Conservation (phyloP, 768 basidiomycete genomes). For the Macrolepiota fuliginosa region DNA sequence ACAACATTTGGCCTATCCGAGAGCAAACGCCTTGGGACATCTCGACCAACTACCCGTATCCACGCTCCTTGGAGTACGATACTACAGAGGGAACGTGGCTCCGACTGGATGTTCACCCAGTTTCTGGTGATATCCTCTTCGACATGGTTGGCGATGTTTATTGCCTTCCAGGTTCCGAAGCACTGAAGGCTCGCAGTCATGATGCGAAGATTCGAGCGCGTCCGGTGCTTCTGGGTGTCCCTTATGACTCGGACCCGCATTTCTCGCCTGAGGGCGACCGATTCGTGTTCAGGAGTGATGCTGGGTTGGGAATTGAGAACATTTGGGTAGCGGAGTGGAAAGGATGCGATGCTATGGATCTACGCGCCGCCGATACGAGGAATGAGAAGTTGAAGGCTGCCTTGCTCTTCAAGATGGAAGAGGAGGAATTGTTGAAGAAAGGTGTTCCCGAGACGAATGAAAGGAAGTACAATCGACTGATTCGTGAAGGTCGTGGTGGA, state of each 20-base stretch:
- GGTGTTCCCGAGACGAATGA: slow-evolving; percentile 51
- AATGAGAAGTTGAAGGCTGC: slow-evolving; percentile 32
- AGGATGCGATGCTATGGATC: slow-evolving; percentile 61
- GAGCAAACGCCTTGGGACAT: slow-evolving; percentile 67
- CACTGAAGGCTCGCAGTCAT: slow-evolving; percentile 15
- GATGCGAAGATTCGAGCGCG: slow-evolving; percentile 39
- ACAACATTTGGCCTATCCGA: slow-evolving; percentile 63
- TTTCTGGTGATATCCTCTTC: slow-evolving; percentile 67
- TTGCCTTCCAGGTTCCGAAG: slow-evolving; percentile 52
- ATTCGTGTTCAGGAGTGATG: slow-evolving; percentile 72
- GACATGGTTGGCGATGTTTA: slow-evolving; percentile 77
- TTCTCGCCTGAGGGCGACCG: slow-evolving; percentile 67
- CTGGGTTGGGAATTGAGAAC: slow-evolving; percentile 70
- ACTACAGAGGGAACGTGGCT: slow-evolving; percentile 77
- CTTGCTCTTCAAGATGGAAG: slow-evolving; percentile 33
- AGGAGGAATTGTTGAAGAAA: slow-evolving; percentile 44
- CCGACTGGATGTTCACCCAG: slow-evolving; percentile 69
- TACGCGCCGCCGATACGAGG: slow-evolving; percentile 32
- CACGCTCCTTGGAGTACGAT: slow-evolving; percentile 63
- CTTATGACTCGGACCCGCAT: slow-evolving; percentile 69
- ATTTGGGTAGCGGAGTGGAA: slow-evolving; percentile 70
- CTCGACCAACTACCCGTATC: slow-evolving; percentile 70
- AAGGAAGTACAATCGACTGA: slow-evolving; percentile 45
- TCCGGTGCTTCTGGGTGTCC: slow-evolving; percentile 62
- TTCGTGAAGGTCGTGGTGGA: slow-evolving; percentile 53